These are phyloP conservation scores for Aspergillus sp. DNA, from an alignment of 2,329 filamentous ascomycete genomes.

Conservation along the genomic window DNA sequence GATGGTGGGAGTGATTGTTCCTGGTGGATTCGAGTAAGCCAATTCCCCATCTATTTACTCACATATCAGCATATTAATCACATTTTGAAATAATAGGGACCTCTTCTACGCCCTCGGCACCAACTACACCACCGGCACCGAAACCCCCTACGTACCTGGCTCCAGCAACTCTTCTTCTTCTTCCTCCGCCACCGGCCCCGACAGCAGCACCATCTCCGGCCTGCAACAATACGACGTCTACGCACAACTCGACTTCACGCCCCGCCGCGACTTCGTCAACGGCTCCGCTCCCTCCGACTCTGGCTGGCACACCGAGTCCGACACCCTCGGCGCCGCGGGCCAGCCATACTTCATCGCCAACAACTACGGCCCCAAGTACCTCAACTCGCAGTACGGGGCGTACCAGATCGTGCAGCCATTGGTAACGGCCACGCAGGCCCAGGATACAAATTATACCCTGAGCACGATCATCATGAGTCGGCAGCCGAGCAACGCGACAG, in stretches of 20 bases:
- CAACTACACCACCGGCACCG: constrained; percentile 39
- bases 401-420: constrained; percentile 52
- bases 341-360: constrained; percentile 51
- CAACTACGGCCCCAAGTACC: constrained; percentile 50
- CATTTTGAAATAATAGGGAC: constrained; percentile 18
- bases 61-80: background rate
- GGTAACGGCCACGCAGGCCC: constrained; percentile 43
- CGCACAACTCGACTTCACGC: constrained; percentile 43
- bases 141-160: constrained; percentile 42
- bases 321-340: constrained; percentile 34
- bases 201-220: constrained; percentile 35
- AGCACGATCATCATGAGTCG: constrained; percentile 47
- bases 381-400: constrained; percentile 38
- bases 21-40: constrained; percentile 52
- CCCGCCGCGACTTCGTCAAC: constrained; percentile 46
- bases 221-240: constrained; percentile 50
- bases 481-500: constrained; percentile 25
- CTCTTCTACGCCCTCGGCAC: constrained; percentile 47
- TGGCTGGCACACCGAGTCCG: constrained; percentile 44
- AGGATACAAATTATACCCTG: constrained; percentile 46
- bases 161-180: constrained; percentile 31
- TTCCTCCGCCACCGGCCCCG: constrained; percentile 31
- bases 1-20: constrained; percentile 49
- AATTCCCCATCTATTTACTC: background rate
- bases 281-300: constrained; percentile 40